Evolutionary conservation across 768 basidiomycete species (phyloP), one percentile per base, ranked within the genome.

Genomic region (Pilatotrama ljubarskyi): DNA sequence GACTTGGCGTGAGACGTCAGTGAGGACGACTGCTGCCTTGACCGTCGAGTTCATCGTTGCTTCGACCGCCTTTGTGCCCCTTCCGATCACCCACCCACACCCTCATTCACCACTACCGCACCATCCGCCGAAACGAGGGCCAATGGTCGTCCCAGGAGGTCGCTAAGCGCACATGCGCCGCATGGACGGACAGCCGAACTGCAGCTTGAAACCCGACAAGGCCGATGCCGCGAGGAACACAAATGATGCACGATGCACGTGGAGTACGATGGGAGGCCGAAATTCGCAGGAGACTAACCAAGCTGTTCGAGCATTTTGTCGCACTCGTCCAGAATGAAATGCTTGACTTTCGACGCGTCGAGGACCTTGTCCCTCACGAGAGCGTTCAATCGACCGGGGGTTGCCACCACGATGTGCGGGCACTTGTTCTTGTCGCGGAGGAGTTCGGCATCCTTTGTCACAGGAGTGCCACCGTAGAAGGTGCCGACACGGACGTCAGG

Each of bases 221-320:
- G 66, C 63, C 68, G 68, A 62, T 53, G 59, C 46, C 64, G 69
- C 73, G 77, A 79, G 75, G 78, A 78, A 81, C 77, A 79, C 70
- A 78, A 82, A 81, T 69, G 77, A 58, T 75, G 70, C 78, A 78
- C 75, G 61, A 64, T 56, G 66, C 64, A 63, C 62, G 67, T 62
- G 38, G 67, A 62, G 53, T 65, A 61, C 75, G 76, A 74, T 72
- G 75, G 71, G 78, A 77, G 79, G 84, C 83, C 83, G 81, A 88
- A 88, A 85, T 80, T 81, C 83, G 87, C 82, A 87, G 77, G 85
- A 53, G 52, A 99, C 97, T 98, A 93, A 99, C 97, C 97, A 81
- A 99, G 95, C 86, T 95, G 91, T 85, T 99, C 97, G 74, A 99
- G 90, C 94, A 99, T 98, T 86, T 99, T 99, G 84, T 99, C 97